Evolutionary conservation across 192 early-diverging fungal genomes (phyloP).

Genomic region (Linnemannia schmuckeri): DNA sequence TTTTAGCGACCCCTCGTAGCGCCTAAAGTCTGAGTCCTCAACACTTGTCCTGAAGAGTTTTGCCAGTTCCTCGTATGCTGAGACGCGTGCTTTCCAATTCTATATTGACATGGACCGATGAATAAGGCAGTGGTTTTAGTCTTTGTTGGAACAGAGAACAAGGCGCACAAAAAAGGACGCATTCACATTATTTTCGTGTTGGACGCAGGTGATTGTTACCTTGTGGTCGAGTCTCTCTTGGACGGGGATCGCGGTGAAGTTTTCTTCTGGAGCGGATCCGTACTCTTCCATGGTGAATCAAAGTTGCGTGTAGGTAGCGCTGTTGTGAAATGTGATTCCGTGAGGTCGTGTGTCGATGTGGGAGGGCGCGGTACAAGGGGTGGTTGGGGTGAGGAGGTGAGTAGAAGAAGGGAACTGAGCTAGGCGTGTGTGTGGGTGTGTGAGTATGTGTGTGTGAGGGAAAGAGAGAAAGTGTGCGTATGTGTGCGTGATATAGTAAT

Average conservation of each 20-base stretch:
- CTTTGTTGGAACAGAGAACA: slow-evolving; percentile 16
- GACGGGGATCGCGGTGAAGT: slow-evolving; percentile 82
- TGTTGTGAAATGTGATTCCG: not conserved
- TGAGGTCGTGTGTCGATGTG: not conserved
- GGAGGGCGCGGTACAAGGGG: not conserved
- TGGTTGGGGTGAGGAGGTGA: not conserved
- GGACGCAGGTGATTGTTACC: slow-evolving; percentile 58
- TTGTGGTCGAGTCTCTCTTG: slow-evolving; percentile 86
- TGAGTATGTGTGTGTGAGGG: not conserved
- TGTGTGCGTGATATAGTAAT: not conserved
- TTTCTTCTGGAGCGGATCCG: slow-evolving; percentile 72
- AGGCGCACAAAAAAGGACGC: not conserved
- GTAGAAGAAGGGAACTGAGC: not conserved
- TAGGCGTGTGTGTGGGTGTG: not conserved
- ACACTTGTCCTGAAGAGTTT: slow-evolving; percentile 78
- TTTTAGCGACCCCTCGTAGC: slow-evolving; percentile 79
- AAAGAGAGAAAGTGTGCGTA: no score
- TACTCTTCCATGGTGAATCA: slow-evolving; percentile 42
- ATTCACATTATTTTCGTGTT: not conserved
- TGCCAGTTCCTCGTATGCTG: slow-evolving; percentile 85
- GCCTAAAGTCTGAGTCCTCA: slow-evolving; percentile 74
- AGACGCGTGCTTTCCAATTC: slow-evolving; percentile 94
- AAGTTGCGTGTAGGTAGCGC: not conserved
- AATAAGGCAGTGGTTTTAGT: not conserved
- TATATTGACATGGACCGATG: slow-evolving; percentile 37